Evolutionary conservation across 306 rosid species (phyloP), one percentile per base, ranked within the genome.

Genomic region (Glycine soja): DNA sequence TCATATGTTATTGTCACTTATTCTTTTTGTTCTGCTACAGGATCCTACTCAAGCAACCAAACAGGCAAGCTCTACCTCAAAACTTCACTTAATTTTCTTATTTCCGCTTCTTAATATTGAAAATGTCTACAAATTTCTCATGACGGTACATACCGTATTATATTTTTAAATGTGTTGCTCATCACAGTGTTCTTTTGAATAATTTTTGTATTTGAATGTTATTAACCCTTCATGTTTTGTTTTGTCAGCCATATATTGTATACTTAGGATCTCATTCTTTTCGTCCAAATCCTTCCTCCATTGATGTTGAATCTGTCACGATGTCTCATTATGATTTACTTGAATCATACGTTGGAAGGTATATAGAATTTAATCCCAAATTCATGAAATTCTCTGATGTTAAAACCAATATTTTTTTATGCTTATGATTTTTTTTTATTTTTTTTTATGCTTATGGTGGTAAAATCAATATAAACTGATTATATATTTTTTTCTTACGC

Each of bases 161-260:
- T 61, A 64, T 57, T 57, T 8, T 61, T 13, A 67, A 67, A 67
- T 8, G 5, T 10, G n/a, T 15, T 68, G 7, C 58, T 19, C 8
- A 42, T 24, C 30, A 47, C 42, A 32, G 47, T 61, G 46, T 64
- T 13, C 3, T 24, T 3, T 7, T 62, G 13, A 61, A 24, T 63
- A 14, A 38, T 32, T 68, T 73, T 18, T n/a, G 30, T 10, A 19
- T 84, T 24, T 48, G 6, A 7, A 61, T 74, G 24, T 48, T 12
- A 51, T 18, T 42, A 8, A 32, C 47, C 15, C 32, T 15, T 64
- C n/a, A 2, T 47, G 51, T 12, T 52, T 10, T 57, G 5, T 52
- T 75, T 57, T 51, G 12, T 24, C 52, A 92, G 97, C 86, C 98
- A 5, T 94, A 94, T 50, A 73, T 94, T 59, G 95, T 92, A n/a